Conservation (phyloP, 768 basidiomycete genomes). For the Cyclocybe aegerita region DNA sequence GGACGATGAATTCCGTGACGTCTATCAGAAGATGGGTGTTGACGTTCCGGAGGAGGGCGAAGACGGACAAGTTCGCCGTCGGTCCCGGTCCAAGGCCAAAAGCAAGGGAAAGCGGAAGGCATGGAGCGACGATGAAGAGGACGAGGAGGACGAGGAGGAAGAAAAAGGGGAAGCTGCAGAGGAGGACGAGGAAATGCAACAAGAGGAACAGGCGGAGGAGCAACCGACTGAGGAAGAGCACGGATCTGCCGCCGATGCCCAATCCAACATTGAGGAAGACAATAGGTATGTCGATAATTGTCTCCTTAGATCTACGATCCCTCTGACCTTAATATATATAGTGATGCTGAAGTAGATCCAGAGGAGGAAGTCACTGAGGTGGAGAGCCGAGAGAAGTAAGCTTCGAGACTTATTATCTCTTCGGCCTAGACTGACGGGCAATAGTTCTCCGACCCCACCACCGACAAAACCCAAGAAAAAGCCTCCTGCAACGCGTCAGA, state of each 20-base stretch:
- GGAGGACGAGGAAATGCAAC: conserved; percentile 7
- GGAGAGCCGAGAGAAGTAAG: conserved; percentile 6
- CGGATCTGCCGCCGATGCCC: not conserved
- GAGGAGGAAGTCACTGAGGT: conserved; percentile 1
- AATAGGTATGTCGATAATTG: conserved; percentile 2
- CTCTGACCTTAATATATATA: not conserved
- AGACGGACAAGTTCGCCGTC: conserved; percentile 9
- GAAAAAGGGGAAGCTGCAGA: conserved; percentile 14
- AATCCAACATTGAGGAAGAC: not conserved
- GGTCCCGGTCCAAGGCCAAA: conserved; percentile 13
- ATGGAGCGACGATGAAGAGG: not conserved
- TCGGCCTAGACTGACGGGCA: not conserved
- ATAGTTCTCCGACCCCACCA: conserved; percentile 25
- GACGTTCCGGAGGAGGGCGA: conserved; percentile 29
- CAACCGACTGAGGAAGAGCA: not conserved
- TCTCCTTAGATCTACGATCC: not conserved
- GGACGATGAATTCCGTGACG: conserved; percentile 41
- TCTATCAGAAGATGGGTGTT: conserved; percentile 43
- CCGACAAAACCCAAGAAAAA: conserved; percentile 13
- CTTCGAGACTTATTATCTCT: not conserved
- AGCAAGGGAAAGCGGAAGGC: not conserved
- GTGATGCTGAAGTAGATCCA: conserved; percentile 6
- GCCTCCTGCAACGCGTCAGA: conserved; percentile 7
- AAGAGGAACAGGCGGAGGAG: conserved; percentile 10
- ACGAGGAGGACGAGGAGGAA: conserved; percentile 11